Evolutionary conservation across 2,329 filamentous ascomycete genomes (phyloP).

Genomic region (Dissoconium aciculare): DNA sequence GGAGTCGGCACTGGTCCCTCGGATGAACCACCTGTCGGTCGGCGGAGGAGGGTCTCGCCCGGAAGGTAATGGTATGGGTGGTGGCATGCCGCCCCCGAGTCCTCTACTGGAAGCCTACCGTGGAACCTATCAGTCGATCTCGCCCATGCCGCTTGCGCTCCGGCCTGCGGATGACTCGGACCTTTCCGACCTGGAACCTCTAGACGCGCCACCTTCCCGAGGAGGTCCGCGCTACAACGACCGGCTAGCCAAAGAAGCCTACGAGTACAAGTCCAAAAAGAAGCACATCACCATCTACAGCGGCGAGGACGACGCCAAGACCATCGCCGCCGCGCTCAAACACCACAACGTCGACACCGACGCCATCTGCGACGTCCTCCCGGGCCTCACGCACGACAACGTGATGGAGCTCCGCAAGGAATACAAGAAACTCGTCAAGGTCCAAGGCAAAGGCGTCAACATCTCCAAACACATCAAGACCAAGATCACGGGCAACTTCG

Average conservation of each 20-base stretch:
- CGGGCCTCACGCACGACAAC: slow-evolving; percentile 71
- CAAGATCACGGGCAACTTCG: slow-evolving; percentile 62
- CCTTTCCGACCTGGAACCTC: slow-evolving; percentile 33
- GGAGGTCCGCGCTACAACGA: slow-evolving; percentile 6
- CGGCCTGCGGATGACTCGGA: slow-evolving; percentile 44
- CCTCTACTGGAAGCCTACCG: slow-evolving; percentile 84
- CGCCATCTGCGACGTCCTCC: slow-evolving; percentile 68
- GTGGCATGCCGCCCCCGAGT: slow-evolving; percentile 51
- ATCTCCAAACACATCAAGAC: slow-evolving; percentile 75
- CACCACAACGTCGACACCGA: slow-evolving; percentile 49
- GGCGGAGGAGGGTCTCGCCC: slow-evolving; percentile 31
- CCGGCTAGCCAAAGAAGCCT: slow-evolving; percentile 9
- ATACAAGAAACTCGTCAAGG: slow-evolving; percentile 82
- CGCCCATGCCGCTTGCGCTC: slow-evolving; percentile 77
- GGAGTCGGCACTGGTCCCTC: slow-evolving; percentile 23
- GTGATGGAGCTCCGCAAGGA: slow-evolving; percentile 71
- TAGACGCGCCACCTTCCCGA: slow-evolving; percentile 18
- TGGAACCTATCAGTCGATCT: slow-evolving; percentile 86
- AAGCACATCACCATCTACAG: slow-evolving; percentile 68
- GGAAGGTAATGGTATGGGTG: slow-evolving; percentile 23
- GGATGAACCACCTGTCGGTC: slow-evolving; percentile 34
- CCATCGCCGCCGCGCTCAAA: slow-evolving; percentile 61
- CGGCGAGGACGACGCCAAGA: slow-evolving; percentile 60
- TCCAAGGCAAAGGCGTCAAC: slow-evolving; percentile 66
- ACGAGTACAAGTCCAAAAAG: slow-evolving; percentile 29